Percentiles rank a stretch among this genome's conserved stretches.
Conservation (phyloP, 495 filamentous ascomycete species). For the Bombardia bombarda region DNA sequence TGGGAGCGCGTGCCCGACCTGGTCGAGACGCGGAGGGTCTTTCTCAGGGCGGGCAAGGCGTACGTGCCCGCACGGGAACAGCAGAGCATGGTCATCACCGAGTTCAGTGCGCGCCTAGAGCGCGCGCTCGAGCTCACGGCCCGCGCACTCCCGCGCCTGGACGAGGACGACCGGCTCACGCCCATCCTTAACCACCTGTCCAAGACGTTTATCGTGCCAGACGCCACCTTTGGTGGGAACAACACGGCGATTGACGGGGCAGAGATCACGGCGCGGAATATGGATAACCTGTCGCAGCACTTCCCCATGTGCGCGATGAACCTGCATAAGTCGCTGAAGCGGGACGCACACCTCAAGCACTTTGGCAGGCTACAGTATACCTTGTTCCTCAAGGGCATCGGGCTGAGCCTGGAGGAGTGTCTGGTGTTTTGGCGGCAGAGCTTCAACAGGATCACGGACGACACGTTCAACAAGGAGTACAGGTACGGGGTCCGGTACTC, state of each 20-base stretch:
- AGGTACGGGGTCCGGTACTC: conserved; percentile 90
- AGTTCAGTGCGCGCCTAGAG: conserved; percentile 73
- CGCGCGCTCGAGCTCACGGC: conserved; percentile 80
- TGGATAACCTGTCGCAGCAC: conserved; percentile 75
- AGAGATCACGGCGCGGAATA: conserved; percentile 66
- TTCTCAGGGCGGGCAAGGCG: conserved; percentile 73
- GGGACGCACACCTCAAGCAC: conserved; percentile 85
- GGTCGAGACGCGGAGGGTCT: conserved; percentile 69
- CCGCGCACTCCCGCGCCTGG: conserved; percentile 80
- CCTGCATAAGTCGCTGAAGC: conserved; percentile 73
- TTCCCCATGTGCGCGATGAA: conserved; percentile 95
- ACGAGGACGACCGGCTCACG: conserved; percentile 92
- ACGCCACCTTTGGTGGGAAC: conserved; percentile 60
- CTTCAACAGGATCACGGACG: conserved; percentile 81
- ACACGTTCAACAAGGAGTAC: conserved; percentile 91
- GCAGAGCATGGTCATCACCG: conserved; percentile 76
- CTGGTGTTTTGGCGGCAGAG: conserved; percentile 87
- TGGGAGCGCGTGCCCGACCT: conserved; percentile 91
- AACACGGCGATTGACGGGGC: conserved; percentile 47
- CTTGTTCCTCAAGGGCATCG: conserved; percentile 95
- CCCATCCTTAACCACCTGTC: conserved; percentile 88
- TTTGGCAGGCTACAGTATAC: conserved; percentile 92
- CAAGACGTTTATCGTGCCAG: no score
- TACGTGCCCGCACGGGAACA: conserved; percentile 87
- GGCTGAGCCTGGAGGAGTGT: conserved; percentile 81